Evolutionary conservation across 805 yeast genomes (phyloP).

Genomic region (Metschnikowia santaceciliae): DNA sequence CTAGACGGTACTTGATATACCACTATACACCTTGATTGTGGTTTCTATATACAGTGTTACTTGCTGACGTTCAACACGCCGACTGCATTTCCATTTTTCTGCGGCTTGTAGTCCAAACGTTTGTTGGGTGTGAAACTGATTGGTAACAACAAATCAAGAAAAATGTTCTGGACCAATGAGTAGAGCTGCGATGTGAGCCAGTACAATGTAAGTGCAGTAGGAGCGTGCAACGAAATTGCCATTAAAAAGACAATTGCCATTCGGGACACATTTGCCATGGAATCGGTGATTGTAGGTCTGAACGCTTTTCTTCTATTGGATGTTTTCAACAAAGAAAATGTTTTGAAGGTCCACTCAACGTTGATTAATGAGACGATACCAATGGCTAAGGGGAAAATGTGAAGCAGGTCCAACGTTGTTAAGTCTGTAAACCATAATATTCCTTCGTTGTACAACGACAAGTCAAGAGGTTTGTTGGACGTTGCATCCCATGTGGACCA

Average conservation of each 20-base stretch:
- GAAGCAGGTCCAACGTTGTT: slow-evolving; percentile 56
- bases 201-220: slow-evolving; percentile 75
- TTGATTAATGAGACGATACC: slow-evolving; percentile 73
- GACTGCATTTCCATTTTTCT: slow-evolving; percentile 11
- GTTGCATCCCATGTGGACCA: slow-evolving; percentile 46
- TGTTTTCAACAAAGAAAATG: slow-evolving; percentile 49
- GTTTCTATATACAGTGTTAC: neutral
- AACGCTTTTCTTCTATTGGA: slow-evolving; percentile 38
- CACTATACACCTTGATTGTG: neutral
- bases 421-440: slow-evolving; percentile 60
- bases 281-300: slow-evolving; percentile 57
- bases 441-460: slow-evolving; percentile 49
- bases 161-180: slow-evolving; percentile 70
- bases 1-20: too few species aligned
- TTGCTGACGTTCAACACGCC: slow-evolving; percentile 9
- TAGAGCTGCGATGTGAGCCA: slow-evolving; percentile 85
- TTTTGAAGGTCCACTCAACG: slow-evolving; percentile 74
- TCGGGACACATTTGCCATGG: slow-evolving; percentile 67
- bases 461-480: slow-evolving; percentile 47
- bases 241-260: slow-evolving; percentile 74
- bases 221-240: slow-evolving; percentile 83
- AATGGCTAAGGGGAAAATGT: slow-evolving; percentile 62
- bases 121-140: slow-evolving; percentile 45
- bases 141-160: slow-evolving; percentile 66
- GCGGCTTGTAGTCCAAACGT: slow-evolving; percentile 23